phyloP scores from a whole-genome alignment of 192 early-diverging fungal genomes.

The Coemansia erecta region DNA sequence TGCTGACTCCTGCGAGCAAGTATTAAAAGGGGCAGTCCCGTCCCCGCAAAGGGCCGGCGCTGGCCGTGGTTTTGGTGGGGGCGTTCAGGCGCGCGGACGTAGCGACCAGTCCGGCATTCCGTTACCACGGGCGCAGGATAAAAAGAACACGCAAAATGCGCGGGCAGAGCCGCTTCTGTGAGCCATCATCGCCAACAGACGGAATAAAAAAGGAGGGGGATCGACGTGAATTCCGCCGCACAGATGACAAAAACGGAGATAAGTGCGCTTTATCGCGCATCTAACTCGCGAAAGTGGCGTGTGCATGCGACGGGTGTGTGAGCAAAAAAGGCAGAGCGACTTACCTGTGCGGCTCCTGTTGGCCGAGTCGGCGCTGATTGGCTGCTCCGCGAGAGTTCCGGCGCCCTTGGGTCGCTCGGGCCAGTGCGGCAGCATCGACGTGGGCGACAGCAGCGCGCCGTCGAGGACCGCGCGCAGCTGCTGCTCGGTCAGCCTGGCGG shows the following conservation, averaged over 20 bases:
- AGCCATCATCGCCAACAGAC: not conserved
- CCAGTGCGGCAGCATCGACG: slow-evolving; percentile 45
- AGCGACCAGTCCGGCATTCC: too few relatives aligned
- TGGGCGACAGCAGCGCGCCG: slow-evolving; percentile 36
- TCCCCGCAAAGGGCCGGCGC: too few relatives aligned
- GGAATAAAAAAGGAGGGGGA: not conserved
- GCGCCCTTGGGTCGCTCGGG: slow-evolving; percentile 17
- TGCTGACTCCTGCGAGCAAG: not conserved
- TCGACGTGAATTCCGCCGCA: slow-evolving; percentile 1
- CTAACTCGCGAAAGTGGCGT: not conserved
- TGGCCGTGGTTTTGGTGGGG: too few relatives aligned
- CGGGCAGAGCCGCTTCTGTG: too few relatives aligned
- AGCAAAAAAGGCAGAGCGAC: not conserved
- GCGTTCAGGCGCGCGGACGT: too few relatives aligned
- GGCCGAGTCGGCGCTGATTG: too few relatives aligned
- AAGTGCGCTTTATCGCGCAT: slow-evolving; percentile 1
- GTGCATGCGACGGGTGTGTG: not conserved
- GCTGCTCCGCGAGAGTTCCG: not conserved
- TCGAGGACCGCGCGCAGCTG: slow-evolving; percentile 3
- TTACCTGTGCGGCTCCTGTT: slow-evolving; percentile 6
- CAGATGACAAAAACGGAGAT: slow-evolving; percentile 2
- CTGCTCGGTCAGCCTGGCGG: not conserved
- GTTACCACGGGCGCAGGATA: too few relatives aligned
- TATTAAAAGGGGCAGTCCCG: not conserved
- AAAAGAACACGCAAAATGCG: too few relatives aligned